Evolutionary conservation across 306 rosid genomes (phyloP), one percentile per base, ranked within the genome.

Genomic region (Malus orientalis): DNA sequence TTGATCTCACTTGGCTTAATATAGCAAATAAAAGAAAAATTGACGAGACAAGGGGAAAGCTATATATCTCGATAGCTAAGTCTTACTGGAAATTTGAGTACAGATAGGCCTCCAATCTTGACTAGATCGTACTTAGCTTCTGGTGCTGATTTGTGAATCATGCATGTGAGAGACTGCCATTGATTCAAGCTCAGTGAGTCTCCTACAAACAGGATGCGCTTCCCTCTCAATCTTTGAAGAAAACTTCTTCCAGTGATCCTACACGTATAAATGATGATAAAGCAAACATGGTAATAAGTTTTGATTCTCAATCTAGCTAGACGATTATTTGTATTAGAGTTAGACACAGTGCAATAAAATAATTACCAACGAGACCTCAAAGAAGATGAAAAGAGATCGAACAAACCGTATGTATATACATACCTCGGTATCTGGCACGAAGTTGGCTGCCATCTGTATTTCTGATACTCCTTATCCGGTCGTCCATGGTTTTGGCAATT

Each of bases 81-180:
- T 47, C 73, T 23, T 70, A 88, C 96, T 78, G 32, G 83, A 64
- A 88, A 88, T 2, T 81, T 78, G 85, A 88, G 81, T 22, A 70
- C 83, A 36, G 87, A 88, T 70, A 88, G 58, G 47, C 1, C 73
- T 32, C 85, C 85, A 3, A 0, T 81, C 30, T 76, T 86, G 0
- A 27, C 2, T 16, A 66, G 70, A 47, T 79, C 73, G 79, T 88
- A 86, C 1, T 76, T 57, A 4, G 82, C 75, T 9, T 75, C 74
- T 62, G 89, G 88, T 19, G 62, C 82, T 62, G 83, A 69, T n/a
- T 22, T 77, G 57, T 84, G 85, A 51, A 88, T 76, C 90, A 88
- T 76, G 82, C 92, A 86, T 67, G 84, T 76, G 68, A 90, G 76
- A 11, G 76, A 80, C 61, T 69, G 76, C 80, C 84, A 80, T 61